Base-by-base conservation (phyloP, 2,329 filamentous ascomycete genomes). In the Aschersonia sp. region DNA sequence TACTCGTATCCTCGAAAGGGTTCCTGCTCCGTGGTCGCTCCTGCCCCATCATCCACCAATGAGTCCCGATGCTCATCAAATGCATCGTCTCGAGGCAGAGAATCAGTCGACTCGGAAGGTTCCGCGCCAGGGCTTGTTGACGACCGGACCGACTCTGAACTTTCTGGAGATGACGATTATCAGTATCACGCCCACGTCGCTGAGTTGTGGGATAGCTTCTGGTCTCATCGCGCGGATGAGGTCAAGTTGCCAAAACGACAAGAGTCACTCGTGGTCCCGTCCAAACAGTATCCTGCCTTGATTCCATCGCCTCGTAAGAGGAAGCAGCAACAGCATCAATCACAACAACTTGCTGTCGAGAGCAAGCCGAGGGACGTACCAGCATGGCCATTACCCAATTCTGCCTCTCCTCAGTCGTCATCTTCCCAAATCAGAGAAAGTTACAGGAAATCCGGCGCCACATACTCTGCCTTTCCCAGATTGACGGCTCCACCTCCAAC, bases 161-260 rank as follows among this genome's bases (percentile, higher is more conserved):
- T 61, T 20, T 77, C 73, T 5, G 53, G 62, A 32, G 73, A 77
- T 28, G 73, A 75, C 42, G 72, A 76, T 53, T 67, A 68, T 48
- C 67, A 72, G 50, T 70, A 73, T 51, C 67, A 71, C 48, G 56
- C 65, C 28, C 65, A 71, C 32, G 63, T 65, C 4, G 58, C 65
- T 30, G 67, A 72, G 53, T 56, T 74, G 2, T 77, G 73, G 73
- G 70, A 76, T 54, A 70, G 62, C 47, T 77, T 75, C 55, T 75
- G 71, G 72, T 35, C 45, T 20, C 31, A 31, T 28, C 38, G 32
- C 9, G 28, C 40, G 35, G 12, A 38, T 38, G 35, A 38, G 7
- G 7, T 4, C 35, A 38, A 38, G 20, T 20, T 20, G 20, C 20
- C 20, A 38, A 12, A 7, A 47, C 40, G n/a, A 9, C 12, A 12